Evolutionary conservation across 345 rosid species (phyloP), one percentile per base, ranked within the genome.

Genomic region (Moringa oleifera): DNA sequence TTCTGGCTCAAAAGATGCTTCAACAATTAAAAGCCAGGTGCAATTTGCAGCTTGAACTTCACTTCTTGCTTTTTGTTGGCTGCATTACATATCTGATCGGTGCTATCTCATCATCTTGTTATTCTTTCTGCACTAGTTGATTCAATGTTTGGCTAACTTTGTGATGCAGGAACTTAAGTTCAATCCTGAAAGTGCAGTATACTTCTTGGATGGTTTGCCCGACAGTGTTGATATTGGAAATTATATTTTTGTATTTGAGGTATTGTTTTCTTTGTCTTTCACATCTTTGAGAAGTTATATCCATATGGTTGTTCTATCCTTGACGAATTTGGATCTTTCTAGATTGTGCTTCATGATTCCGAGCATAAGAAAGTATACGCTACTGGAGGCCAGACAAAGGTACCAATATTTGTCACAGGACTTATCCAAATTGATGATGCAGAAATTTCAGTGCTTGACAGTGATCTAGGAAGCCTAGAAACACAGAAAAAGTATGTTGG

Each of bases 221-320:
- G 68, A 68, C 45, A 70, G 68, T 56, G 37, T 88, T 66, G 99
- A 83, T 84, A 83, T 95, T 71, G 99, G 99, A 72, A 83, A 71
- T 52, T 91, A 88, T 68, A 69, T 72, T 57, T 91, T 91, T 70
- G 85, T 80, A 69, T 91, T 91, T 74, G 88, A 89, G 99, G 99
- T 94, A 79, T 52, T 64, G 31, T 55, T 69, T 25, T 49, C 71
- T 36, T 49, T 62, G 18, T n/a, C 23, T 50, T 53, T 22, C 57
- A 20, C 59, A 50, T 25, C 25, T 23, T 55, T 52, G 33, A 59
- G n/a, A 53, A 52, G 25, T 57, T n/a, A 33, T 55, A 37, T 73
- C 53, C 20, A 62, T 28, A 17, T 67, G 62, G 62, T n/a, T 58
- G 53, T 52, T 72, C 18, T 20, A 18, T 41, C 20, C 25, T 55